phyloP scores from a whole-genome alignment of 768 basidiomycete genomes.

The Myochromella boudieri region DNA sequence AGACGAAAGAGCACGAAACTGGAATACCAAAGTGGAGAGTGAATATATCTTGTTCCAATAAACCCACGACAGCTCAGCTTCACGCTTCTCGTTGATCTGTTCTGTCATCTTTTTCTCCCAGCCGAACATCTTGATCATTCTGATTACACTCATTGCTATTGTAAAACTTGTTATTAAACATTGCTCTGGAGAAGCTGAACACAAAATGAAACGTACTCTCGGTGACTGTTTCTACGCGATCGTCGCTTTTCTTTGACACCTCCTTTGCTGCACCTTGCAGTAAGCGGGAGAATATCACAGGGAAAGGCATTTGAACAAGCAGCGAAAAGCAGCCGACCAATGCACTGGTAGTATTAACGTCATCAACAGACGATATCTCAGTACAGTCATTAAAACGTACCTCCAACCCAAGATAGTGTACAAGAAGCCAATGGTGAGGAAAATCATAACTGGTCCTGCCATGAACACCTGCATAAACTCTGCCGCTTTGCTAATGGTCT shows the following conservation, averaged over 20 bases:
- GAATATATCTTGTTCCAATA: constrained; percentile 50
- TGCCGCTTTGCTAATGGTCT: constrained; percentile 29
- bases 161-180: constrained; percentile 20
- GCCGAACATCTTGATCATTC: constrained; percentile 73
- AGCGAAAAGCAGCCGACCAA: constrained; percentile 56
- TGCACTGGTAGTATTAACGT: constrained; percentile 35
- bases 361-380: neutral
- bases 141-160: constrained; percentile 50
- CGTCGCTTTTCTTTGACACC: constrained; percentile 54
- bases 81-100: constrained; percentile 54
- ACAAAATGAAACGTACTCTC: constrained; percentile 43
- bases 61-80: constrained; percentile 55
- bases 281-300: constrained; percentile 48
- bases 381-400: constrained; percentile 25
- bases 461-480: constrained; percentile 35
- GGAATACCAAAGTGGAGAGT: constrained; percentile 40
- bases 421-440: constrained; percentile 37
- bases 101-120: constrained; percentile 57
- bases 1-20: constrained; percentile 30
- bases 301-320: constrained; percentile 51
- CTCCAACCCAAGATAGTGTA: constrained; percentile 48
- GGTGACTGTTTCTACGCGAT: constrained; percentile 56
- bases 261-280: constrained; percentile 44
- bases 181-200: neutral
- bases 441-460: constrained; percentile 37